phyloP scores from a whole-genome alignment of 495 filamentous ascomycete species.

The Beverwykella pulmonaria region DNA sequence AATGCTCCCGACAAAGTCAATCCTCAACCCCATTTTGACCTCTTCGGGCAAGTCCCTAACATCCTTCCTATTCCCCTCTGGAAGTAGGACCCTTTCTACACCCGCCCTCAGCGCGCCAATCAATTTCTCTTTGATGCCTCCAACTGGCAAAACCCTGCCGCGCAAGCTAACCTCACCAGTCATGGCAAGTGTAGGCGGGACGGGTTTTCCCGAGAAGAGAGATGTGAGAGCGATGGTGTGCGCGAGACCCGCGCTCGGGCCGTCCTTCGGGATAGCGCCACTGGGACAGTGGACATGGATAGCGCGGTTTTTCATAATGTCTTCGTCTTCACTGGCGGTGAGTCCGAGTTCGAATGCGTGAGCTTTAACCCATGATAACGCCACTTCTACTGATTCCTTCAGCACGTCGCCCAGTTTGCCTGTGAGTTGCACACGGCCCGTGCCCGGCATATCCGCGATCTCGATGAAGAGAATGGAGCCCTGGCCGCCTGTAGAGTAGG shows the following conservation, averaged over 20 bases:
- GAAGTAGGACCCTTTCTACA: conserved; percentile 90
- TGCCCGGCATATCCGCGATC: conserved; percentile 94
- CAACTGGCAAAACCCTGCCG: conserved; percentile 84
- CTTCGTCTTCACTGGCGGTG: conserved; percentile 75
- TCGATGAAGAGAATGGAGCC: conserved; percentile 98
- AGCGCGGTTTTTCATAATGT: conserved; percentile 94
- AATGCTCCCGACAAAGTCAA: conserved; percentile 67
- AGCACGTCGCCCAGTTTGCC: conserved; percentile 98
- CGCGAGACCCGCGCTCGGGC: conserved; percentile 83
- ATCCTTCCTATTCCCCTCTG: conserved; percentile 88
- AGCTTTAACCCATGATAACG: conserved; percentile 93
- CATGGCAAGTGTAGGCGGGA: conserved; percentile 94
- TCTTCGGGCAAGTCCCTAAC: conserved; percentile 89
- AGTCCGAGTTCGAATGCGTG: conserved; percentile 91
- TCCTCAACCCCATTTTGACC: conserved; percentile 83
- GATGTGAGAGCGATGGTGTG: conserved; percentile 93
- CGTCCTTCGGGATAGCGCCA: conserved; percentile 94
- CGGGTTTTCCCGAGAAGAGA: conserved; percentile 82
- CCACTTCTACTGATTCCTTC: conserved; percentile 96
- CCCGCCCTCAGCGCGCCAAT: conserved; percentile 93
- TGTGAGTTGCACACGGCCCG: conserved; percentile 90
- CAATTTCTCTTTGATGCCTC: conserved; percentile 98
- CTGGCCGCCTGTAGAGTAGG: conserved; percentile 91
- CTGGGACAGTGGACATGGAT: conserved; percentile 97
- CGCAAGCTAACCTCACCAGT: conserved; percentile 92